Percentiles rank a stretch among this genome's conserved stretches.
Evolutionary conservation across 176 grass and related monocot species (phyloP).

Genomic region (Juncus inflexus): DNA sequence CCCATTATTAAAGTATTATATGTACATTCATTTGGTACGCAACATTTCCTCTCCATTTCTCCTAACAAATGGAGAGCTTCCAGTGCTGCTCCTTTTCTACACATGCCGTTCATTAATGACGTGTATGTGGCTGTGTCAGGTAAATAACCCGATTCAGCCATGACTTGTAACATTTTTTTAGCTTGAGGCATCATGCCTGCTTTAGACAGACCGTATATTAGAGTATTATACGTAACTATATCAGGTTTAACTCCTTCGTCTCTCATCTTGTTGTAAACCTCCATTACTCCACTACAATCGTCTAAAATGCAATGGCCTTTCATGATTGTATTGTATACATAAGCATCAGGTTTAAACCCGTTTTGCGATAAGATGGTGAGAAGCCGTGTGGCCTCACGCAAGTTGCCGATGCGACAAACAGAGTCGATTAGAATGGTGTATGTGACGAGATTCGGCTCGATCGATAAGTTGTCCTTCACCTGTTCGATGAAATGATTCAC

Average conservation of each 20-base stretch:
- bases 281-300: slow-evolving; percentile 48
- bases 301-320: slow-evolving; percentile 61
- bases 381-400: slow-evolving; percentile 57
- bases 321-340: slow-evolving; percentile 83
- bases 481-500: slow-evolving; percentile 47
- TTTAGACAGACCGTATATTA: slow-evolving; percentile 66
- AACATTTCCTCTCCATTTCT: slow-evolving; percentile 73
- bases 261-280: slow-evolving; percentile 64
- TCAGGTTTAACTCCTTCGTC: slow-evolving; percentile 66
- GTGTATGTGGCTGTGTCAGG: slow-evolving; percentile 82
- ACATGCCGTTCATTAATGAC: slow-evolving; percentile 83
- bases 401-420: slow-evolving; percentile 42
- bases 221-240: slow-evolving; percentile 87
- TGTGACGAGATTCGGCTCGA: slow-evolving; percentile 40
- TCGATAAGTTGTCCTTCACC: slow-evolving; percentile 27
- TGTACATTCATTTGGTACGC: slow-evolving; percentile 53
- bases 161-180: slow-evolving; percentile 49
- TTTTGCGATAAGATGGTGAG: slow-evolving; percentile 46
- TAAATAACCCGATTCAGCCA: slow-evolving; percentile 46
- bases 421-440: slow-evolving; percentile 63
- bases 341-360: slow-evolving; percentile 63
- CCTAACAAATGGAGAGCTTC: slow-evolving; percentile 38
- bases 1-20: slow-evolving; percentile 90
- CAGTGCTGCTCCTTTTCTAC: slow-evolving; percentile 60
- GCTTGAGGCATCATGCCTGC: slow-evolving; percentile 68